Evolutionary conservation across 2,329 filamentous ascomycete species (phyloP).

Genomic region (Penicillium sp.): DNA sequence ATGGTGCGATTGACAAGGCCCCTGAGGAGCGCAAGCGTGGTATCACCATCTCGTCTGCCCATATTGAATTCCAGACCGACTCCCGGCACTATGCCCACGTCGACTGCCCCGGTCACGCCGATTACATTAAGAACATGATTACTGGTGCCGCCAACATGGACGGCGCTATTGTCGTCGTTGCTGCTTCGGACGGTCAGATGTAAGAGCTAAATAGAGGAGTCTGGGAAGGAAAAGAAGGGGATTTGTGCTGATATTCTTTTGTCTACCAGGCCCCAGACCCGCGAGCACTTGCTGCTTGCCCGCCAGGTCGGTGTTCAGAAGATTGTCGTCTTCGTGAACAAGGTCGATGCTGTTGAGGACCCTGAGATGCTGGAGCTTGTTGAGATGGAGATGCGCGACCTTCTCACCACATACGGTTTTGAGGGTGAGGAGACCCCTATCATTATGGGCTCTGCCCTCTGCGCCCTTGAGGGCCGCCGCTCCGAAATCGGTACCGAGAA

Average conservation of each 20-base stretch:
- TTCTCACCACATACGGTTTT: slow-evolving; percentile 88
- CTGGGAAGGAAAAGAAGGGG: not conserved
- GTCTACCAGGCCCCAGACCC: slow-evolving; percentile 77
- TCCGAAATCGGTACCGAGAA: slow-evolving; percentile 82
- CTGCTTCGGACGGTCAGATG: slow-evolving; percentile 98
- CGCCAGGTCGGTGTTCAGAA: slow-evolving; percentile 97
- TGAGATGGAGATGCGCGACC: slow-evolving; percentile 99
- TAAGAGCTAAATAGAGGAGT: slow-evolving; percentile 33
- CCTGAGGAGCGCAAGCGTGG: slow-evolving; percentile 99
- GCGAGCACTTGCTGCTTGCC: slow-evolving; percentile 95
- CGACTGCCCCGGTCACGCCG: slow-evolving; percentile 98
- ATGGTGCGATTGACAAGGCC: slow-evolving; percentile 97
- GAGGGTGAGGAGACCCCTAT: slow-evolving; percentile 98
- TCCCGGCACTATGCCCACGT: slow-evolving; percentile 97
- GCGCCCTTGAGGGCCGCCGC: slow-evolving; percentile 81
- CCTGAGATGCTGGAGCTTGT: slow-evolving; percentile 99
- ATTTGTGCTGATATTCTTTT: slow-evolving; percentile 9
- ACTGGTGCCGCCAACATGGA: slow-evolving; percentile 99
- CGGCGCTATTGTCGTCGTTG: slow-evolving; percentile 96
- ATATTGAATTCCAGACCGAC: slow-evolving; percentile 97
- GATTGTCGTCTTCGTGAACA: slow-evolving; percentile 99
- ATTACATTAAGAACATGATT: slow-evolving; percentile 99
- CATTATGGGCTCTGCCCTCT: slow-evolving; percentile 93
- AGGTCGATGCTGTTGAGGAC: slow-evolving; percentile 95
- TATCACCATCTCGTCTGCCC: slow-evolving; percentile 97